Evolutionary conservation across 1,284 basidiomycete species (phyloP), one percentile per base, ranked within the genome.

Genomic region (Boletellus dicymbophilus): DNA sequence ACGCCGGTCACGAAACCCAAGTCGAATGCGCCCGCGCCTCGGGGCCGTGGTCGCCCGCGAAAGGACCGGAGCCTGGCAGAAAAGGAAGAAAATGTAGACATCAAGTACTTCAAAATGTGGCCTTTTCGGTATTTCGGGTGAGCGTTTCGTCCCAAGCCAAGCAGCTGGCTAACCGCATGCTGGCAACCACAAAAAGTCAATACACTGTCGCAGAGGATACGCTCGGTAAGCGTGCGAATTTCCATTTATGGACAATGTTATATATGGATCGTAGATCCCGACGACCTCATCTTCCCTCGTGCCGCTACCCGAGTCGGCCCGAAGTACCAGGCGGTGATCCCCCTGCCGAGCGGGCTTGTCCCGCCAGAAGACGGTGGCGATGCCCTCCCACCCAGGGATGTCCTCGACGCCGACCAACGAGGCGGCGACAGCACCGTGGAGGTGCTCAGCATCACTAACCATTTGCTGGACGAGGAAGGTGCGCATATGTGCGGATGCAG

Each of bases 111-210:
- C 68, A 92, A 93, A 64, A 86, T 92, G 78, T 98, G 95, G 95
- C 93, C 93, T 2, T 97, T 95, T 72, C 80, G 95, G 51, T 98
- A 98, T 72, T 98, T 98, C 72, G 95, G 95, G 93, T 93, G 65
- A 70, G 22, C 30, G 21, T 37, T 47, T 48, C 55, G 25, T 38
- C 41, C 30, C 9, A 21, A 46, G 28, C 34, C 51, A 42, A 46
- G 34, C 23, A 6, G n/a, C 25, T 42, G 51, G 28, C 57, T 54
- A 36, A 52, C 41, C 18, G 13, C 30, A 46, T 58, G 48, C 51
- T 49, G 51, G 53, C 53, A 48, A 58, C 23, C 44, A 42, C 53
- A 39, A 48, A n/a, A 60, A 94, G 92, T 13, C 81, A 91, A 70
- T 89, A 95, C 70, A 97, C 95, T 2, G 81, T 89, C 30, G 94